Base-by-base conservation (phyloP, 2,329 filamentous ascomycete species). In the Grosmannia serpens region DNA sequence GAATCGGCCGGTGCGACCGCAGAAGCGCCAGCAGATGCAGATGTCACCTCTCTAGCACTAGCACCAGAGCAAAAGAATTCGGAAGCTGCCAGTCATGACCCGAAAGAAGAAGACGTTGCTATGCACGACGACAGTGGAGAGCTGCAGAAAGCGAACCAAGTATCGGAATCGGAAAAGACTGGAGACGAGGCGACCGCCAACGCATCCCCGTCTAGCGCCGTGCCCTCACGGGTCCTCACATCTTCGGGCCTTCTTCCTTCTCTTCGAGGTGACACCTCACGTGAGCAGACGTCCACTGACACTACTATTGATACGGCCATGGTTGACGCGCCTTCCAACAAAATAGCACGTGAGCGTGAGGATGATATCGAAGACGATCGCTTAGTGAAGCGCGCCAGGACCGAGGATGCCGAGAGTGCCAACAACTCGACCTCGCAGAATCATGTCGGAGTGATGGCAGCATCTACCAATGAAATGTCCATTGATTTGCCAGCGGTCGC, bases 371-470 rank as follows among this genome's bases (percentile, higher is more conserved):
- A 74, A 17, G 75, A 76, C 13, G 82, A 89, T 63, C 90, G 86
- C 57, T 82, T 82, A 20, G 82, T 90, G 1, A 96, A 96, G 75
- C 85, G 91, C 29, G 83, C 88, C 44, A 92, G 86, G 72, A 87
- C 89, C 1, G 74, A 75, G 35, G 70, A 63, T 13, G 41, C 31
- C 2, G 64, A 60, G 20, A 61, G 64, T 1, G 58, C 65, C 8
- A 57, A 64, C 9, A 63, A 29, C 11, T 24, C 66, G 69, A n/a
- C 33, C 7, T 2, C 55, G 4, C 13, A 53, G 10, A 29, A 52
- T 5, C 11, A 38, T 9, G 13, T 20, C 7, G 58, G 26, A 1
- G 22, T 20, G 13, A 11, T 27, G 22, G 26, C 38, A 10, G 10
- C 52, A 8, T 10, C 55, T 5, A n/a, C 20, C 7, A 35, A 41